Conservation (phyloP, 2,329 filamentous ascomycete species). For the Diaporthe sp. region DNA sequence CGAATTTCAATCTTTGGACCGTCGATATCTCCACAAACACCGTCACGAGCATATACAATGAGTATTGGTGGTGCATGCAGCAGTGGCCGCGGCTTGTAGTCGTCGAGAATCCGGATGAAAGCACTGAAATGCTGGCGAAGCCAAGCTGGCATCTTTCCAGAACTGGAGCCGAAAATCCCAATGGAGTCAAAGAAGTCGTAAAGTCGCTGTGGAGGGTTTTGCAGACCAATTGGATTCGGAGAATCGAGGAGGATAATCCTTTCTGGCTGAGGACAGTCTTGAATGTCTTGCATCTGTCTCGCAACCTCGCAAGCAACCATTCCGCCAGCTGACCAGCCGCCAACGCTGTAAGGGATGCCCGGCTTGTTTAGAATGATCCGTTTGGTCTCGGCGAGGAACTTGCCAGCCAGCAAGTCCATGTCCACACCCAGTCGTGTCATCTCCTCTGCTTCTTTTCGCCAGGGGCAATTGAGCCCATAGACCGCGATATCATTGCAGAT, state of each 20-base stretch:
- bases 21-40: not conserved
- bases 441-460: not conserved
- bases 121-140: conserved; percentile 14
- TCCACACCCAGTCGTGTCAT: conserved; percentile 4
- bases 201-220: conserved; percentile 8
- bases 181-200: conserved; percentile 27
- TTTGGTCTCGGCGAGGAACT: conserved; percentile 12
- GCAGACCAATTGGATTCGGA: not conserved
- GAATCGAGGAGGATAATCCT: conserved; percentile 2
- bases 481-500: not conserved
- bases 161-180: conserved; percentile 1
- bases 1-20: not conserved
- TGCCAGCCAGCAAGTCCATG: conserved; percentile 2
- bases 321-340: conserved; percentile 30
- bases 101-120: conserved; percentile 12
- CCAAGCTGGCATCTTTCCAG: conserved; percentile 15
- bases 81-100: conserved; percentile 11
- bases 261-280: not conserved
- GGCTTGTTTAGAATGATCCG: not conserved
- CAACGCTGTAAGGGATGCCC: not conserved
- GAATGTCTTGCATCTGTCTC: not conserved
- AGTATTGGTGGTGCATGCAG: not conserved
- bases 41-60: conserved; percentile 16
- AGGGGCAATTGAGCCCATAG: conserved; percentile 24
- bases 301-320: conserved; percentile 16